phyloP scores from a whole-genome alignment of 139 green algal species.

The Picochlorum sp. region DNA sequence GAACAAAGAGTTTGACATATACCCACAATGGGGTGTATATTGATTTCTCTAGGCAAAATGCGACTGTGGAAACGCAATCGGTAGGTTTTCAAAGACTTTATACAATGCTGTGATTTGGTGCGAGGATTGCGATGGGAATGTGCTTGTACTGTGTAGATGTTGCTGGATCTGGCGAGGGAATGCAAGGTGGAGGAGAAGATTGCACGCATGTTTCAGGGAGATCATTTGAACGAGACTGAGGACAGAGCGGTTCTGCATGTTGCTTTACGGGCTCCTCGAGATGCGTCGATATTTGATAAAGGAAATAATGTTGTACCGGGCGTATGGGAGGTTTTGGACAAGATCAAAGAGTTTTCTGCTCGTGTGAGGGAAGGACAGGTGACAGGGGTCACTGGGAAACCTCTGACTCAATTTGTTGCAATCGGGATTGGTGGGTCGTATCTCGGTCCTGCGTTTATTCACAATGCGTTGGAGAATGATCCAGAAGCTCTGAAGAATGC shows the following conservation, averaged over 20 bases:
- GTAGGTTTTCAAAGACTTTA: conserved; percentile 22
- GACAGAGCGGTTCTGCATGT: conserved; percentile 92
- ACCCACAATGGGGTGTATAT: conserved; percentile 81
- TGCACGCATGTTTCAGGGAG: conserved; percentile 85
- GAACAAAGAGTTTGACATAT: conserved; percentile 64
- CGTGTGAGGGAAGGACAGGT: conserved; percentile 75
- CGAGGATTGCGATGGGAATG: too few species aligned
- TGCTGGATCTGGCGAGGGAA: conserved; percentile 56
- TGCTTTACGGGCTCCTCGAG: conserved; percentile 74
- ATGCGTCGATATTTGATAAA: conserved; percentile 73
- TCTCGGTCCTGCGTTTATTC: conserved; percentile 95
- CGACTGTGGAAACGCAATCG: conserved; percentile 80
- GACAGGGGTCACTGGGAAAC: conserved; percentile 88
- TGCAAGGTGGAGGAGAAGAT: conserved; percentile 85
- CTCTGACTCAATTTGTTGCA: conserved; percentile 88
- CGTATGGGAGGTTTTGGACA: conserved; percentile 95
- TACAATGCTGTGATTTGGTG: too few species aligned
- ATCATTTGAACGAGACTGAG: conserved; percentile 95
- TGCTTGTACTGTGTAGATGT: conserved; percentile 36
- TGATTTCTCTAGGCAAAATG: conserved; percentile 85
- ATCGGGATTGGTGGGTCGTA: conserved; percentile 97
- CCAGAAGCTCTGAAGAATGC: conserved; percentile 29
- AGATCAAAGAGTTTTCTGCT: conserved; percentile 87
- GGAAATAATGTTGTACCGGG: conserved; percentile 90
- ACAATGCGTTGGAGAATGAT: conserved; percentile 84